Evolutionary conservation across 2,329 filamentous ascomycete species (phyloP).

Genomic region (Bipolaris oryzae): DNA sequence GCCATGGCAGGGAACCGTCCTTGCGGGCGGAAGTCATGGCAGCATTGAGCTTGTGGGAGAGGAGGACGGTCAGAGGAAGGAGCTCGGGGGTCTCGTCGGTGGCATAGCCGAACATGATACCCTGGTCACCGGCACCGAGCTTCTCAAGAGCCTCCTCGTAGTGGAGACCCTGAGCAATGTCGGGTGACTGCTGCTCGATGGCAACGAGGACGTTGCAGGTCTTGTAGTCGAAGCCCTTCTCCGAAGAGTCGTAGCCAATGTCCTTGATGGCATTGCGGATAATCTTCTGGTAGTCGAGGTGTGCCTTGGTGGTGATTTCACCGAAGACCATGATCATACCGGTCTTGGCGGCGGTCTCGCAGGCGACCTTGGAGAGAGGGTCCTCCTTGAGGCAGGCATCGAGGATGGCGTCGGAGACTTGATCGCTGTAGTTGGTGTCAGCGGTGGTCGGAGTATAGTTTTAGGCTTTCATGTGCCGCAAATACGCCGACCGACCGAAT

Average conservation of each 20-base stretch:
- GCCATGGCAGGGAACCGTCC: conserved; percentile 87
- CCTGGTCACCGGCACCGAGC: conserved; percentile 98
- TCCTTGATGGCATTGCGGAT: conserved; percentile 95
- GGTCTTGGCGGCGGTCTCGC: conserved; percentile 99
- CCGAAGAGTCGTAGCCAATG: conserved; percentile 96
- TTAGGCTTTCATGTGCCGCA: background rate
- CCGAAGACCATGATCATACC: conserved; percentile 88
- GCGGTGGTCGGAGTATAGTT: conserved; percentile 1
- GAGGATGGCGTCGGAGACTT: conserved; percentile 97
- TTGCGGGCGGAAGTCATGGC: conserved; percentile 91
- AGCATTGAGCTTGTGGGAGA: conserved; percentile 96
- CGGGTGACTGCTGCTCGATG: conserved; percentile 98
- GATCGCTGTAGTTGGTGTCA: conserved; percentile 65
- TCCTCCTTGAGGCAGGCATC: conserved; percentile 96
- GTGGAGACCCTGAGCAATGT: conserved; percentile 98
- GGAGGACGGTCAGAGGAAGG: conserved; percentile 89
- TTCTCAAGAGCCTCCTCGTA: conserved; percentile 97
- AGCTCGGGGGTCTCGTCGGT: conserved; percentile 98
- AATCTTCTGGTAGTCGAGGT: conserved; percentile 96
- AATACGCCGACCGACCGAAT: background rate
- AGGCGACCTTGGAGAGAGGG: conserved; percentile 96
- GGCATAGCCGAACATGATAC: conserved; percentile 99
- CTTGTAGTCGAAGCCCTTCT: conserved; percentile 99
- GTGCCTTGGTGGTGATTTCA: conserved; percentile 97
- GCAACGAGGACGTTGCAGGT: conserved; percentile 97